Evolutionary conservation across 768 basidiomycete genomes (phyloP).

Genomic region (Pilatotrama ljubarskyi): DNA sequence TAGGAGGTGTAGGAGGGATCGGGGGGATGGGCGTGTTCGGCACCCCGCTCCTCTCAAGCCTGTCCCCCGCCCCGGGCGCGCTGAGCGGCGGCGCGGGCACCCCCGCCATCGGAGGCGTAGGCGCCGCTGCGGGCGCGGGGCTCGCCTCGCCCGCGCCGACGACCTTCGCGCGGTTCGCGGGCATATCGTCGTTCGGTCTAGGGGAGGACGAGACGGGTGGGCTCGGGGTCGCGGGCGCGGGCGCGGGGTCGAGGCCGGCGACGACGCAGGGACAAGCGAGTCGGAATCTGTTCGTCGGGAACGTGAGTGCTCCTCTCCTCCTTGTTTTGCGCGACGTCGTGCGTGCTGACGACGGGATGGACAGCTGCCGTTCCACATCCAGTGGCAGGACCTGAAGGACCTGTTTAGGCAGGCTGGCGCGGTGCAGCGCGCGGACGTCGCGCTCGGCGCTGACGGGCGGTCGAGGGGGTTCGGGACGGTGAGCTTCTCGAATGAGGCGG

Average conservation of each 20-base stretch:
- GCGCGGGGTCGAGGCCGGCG: slow-evolving; percentile 5
- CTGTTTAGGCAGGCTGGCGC: slow-evolving; percentile 90
- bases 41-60: slow-evolving; percentile 5
- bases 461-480: slow-evolving; percentile 94
- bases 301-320: slow-evolving; percentile 52
- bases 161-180: slow-evolving; percentile 7
- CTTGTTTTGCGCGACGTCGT: not conserved
- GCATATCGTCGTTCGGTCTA: slow-evolving; percentile 5
- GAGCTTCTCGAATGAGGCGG: slow-evolving; percentile 76
- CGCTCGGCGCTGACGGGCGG: slow-evolving; percentile 78
- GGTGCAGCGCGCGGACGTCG: slow-evolving; percentile 88
- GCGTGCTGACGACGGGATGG: not conserved
- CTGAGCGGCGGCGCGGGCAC: slow-evolving; percentile 11
- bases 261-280: slow-evolving; percentile 25
- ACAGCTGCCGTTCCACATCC: slow-evolving; percentile 88
- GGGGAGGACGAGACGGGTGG: not conserved
- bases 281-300: slow-evolving; percentile 83
- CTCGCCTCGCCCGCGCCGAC: slow-evolving; percentile 19
- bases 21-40: slow-evolving; percentile 7
- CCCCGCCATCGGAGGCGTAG: not conserved
- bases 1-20: slow-evolving; percentile 19
- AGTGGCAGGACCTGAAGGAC: slow-evolving; percentile 99
- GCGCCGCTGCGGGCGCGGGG: not conserved
- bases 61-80: slow-evolving; percentile 5
- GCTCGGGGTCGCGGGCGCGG: slow-evolving; percentile 5